phyloP scores from a whole-genome alignment of 1,284 basidiomycete genomes.

The Pascua sp. region DNA sequence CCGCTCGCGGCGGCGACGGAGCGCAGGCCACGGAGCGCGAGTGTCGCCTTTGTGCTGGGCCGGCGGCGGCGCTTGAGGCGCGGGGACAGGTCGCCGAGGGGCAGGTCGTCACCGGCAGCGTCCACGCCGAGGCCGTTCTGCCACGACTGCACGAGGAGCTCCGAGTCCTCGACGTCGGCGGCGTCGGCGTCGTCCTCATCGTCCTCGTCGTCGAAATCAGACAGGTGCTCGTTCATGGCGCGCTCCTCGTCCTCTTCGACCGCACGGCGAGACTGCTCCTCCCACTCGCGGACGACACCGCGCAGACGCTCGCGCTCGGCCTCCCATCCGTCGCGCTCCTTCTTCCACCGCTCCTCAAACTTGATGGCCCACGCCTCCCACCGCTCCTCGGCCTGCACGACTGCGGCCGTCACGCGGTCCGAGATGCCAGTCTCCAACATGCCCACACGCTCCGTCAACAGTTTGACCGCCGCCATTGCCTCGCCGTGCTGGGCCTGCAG shows the following conservation, averaged over 20 bases:
- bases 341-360: constrained; percentile 70
- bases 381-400: constrained; percentile 61
- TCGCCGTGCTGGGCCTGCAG: constrained; percentile 74
- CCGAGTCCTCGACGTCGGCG: constrained; percentile 19
- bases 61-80: constrained; percentile 27
- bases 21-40: constrained; percentile 39
- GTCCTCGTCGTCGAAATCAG: constrained; percentile 38
- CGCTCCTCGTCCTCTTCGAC: constrained; percentile 52
- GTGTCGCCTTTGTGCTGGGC: constrained; percentile 29
- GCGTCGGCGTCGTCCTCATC: constrained; percentile 28
- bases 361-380: constrained; percentile 61
- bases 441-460: constrained; percentile 61
- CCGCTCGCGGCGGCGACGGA: constrained; percentile 20
- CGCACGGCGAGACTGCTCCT: constrained; percentile 55
- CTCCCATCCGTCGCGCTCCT: constrained; percentile 75
- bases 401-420: constrained; percentile 53
- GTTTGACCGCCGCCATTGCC: constrained; percentile 72
- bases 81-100: constrained; percentile 1
- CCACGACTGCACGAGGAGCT: constrained; percentile 16
- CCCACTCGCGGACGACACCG: constrained; percentile 77
- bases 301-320: constrained; percentile 72
- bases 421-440: constrained; percentile 52
- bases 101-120: not conserved
- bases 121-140: constrained; percentile 1
- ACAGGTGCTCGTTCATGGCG: constrained; percentile 43